These are phyloP conservation scores for Trichoderma lentiforme DNA, from an alignment of 2,329 filamentous ascomycete species.

Conservation along the genomic window DNA sequence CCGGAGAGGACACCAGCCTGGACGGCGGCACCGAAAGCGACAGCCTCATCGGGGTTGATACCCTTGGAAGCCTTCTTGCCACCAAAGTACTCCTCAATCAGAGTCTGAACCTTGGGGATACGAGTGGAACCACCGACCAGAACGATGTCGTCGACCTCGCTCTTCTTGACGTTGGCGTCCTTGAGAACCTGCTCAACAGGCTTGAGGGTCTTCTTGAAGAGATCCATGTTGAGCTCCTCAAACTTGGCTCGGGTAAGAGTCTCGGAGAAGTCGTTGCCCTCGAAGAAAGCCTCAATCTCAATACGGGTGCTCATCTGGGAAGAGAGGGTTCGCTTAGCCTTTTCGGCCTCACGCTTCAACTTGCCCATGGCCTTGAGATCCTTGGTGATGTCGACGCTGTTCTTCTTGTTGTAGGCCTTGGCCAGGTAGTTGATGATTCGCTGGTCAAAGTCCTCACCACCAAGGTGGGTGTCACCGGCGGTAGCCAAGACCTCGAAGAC, in stretches of 20 bases:
- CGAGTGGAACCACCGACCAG: conserved; percentile 97
- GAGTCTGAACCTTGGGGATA: conserved; percentile 94
- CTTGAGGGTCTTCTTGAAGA: conserved; percentile 99
- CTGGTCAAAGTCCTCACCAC: conserved; percentile 99
- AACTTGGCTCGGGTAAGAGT: conserved; percentile 98
- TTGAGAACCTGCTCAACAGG: conserved; percentile 98
- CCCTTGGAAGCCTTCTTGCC: conserved; percentile 99
- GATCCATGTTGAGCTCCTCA: conserved; percentile 97
- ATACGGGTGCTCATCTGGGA: conserved; percentile 91
- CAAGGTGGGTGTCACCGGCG: conserved; percentile 93
- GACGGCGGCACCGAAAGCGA: conserved; percentile 94
- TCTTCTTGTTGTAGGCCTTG: conserved; percentile 99
- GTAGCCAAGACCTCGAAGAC: conserved; percentile 94
- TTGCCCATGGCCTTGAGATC: conserved; percentile 98
- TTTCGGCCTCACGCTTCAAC: conserved; percentile 98
- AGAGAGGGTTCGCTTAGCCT: conserved; percentile 97
- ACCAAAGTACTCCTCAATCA: conserved; percentile 92
- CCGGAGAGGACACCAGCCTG: conserved; percentile 94
- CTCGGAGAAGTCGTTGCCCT: conserved; percentile 97
- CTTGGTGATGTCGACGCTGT: conserved; percentile 87
- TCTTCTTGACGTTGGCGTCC: conserved; percentile 96
- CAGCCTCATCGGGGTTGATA: conserved; percentile 99
- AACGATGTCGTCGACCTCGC: conserved; percentile 92
- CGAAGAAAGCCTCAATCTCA: conserved; percentile 95
- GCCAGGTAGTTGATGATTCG: conserved; percentile 93